Base-by-base conservation (phyloP, 805 yeast species). In the Spathaspora arborariae region DNA sequence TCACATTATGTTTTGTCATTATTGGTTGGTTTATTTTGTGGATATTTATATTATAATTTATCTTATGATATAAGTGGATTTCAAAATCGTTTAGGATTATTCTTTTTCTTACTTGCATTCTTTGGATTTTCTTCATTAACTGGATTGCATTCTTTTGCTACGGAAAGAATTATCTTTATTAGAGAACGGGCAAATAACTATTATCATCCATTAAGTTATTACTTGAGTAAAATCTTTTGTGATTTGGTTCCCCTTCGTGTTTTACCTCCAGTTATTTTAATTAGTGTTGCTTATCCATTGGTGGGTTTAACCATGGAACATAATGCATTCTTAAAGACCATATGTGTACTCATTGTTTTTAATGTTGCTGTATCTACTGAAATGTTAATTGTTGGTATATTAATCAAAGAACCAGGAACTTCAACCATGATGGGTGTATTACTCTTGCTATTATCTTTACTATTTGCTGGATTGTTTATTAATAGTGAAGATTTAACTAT, bases 51-150 rank as follows among this genome's bases (percentile, higher is more conserved):
- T 64, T 92, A 84, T 67, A 76, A 89, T 58, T 82, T 92, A 20
- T 72, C 82, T 37, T 86, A 89, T 60, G 97, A 92, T 62, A 92
- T 94, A 46, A 83, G 96, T 57, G 99, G 99, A 0, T 94, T 94
- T 73, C 99, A 94, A 64, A 94, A 94, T 65, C 77, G 99, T 56
- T 74, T 94, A 53, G 99, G 99, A 0, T 72, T 94, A 49, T 94
- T 94, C 66, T 92, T 94, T 72, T 94, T 94, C 64, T 67, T 91
- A 44, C 73, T 94, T 50, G 88, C 98, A 2, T 79, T 91, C 57
- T 91, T 94, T 71, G 99, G 99, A 0, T 94, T 94, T 64, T 85
- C 96, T 1, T 85, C 98, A 0, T 75, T 94, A 57, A 92, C 98
- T 0, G 95, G 97, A 0, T 71, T 94, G 45, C 92, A 90, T 54